These are phyloP conservation scores for Talaromyces islandicus DNA, from an alignment of 2,329 filamentous ascomycete genomes.

Conservation along the genomic window DNA sequence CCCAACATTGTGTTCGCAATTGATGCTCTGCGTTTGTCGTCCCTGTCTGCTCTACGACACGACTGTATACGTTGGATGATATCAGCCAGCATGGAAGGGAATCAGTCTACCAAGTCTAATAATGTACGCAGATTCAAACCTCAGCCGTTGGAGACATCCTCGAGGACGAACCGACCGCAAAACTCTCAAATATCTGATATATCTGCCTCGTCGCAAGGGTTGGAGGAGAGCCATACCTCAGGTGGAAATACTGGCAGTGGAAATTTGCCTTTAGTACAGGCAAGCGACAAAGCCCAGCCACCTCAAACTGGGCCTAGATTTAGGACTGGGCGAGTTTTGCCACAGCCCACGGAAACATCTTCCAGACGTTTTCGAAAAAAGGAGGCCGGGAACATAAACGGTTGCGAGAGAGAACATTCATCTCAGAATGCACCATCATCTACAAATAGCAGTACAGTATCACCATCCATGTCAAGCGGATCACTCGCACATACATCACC, in stretches of 20 bases:
- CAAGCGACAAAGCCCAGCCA: not conserved
- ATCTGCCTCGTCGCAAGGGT: not conserved
- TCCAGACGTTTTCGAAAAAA: conserved; percentile 33
- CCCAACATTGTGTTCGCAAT: not conserved
- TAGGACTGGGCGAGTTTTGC: conserved; percentile 23
- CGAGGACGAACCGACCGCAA: conserved; percentile 17
- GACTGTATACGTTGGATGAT: not conserved
- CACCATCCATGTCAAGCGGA: not conserved
- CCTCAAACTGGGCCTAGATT: not conserved
- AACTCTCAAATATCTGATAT: not conserved
- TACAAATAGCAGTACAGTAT: not conserved
- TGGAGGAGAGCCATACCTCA: not conserved
- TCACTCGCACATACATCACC: not conserved
- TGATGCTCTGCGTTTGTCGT: not conserved
- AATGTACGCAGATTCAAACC: conserved; percentile 22
- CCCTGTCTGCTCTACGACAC: not conserved
- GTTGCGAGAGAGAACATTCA: not conserved
- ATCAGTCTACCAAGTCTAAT: not conserved
- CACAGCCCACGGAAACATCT: conserved; percentile 40
- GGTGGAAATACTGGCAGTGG: not conserved
- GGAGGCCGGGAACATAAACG: not conserved
- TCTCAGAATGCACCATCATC: not conserved
- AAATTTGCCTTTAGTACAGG: not conserved
- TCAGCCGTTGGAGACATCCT: conserved; percentile 29
- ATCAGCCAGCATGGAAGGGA: not conserved